Percentiles rank a stretch among this genome's conserved stretches.
phyloP scores from a whole-genome alignment of 225 moss, liverwort and hornwort species.

The Rhytidiadelphus loreus region DNA sequence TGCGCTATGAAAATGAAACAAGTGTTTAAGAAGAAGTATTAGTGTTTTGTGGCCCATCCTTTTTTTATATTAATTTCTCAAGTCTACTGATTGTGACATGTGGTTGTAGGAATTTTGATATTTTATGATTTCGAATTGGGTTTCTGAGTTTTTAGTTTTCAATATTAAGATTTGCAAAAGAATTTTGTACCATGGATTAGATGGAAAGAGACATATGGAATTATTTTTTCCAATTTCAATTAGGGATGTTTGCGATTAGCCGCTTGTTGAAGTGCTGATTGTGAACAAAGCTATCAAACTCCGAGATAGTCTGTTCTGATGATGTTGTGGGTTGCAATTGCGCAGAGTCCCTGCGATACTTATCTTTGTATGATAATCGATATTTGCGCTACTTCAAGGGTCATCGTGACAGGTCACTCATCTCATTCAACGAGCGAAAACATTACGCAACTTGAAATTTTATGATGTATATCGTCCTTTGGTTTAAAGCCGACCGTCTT shows the following conservation, averaged over 20 bases:
- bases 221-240: neutral
- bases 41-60: neutral
- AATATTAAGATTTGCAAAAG: neutral
- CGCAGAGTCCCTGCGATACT: conserved; percentile 87
- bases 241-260: neutral
- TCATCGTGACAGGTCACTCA: conserved; percentile 84
- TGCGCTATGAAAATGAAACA: neutral
- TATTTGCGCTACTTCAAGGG: conserved; percentile 99
- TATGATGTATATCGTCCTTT: neutral
- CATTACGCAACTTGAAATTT: neutral
- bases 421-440: neutral
- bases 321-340: conserved; percentile 2
- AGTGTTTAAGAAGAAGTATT: neutral
- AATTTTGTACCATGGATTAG: neutral
- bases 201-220: neutral
- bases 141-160: neutral
- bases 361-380: conserved; percentile 90
- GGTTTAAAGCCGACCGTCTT: neutral
- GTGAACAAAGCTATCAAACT: neutral
- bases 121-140: neutral
- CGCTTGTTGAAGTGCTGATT: neutral
- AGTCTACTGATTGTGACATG: neutral
- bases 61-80: neutral
- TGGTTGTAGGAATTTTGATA: neutral
- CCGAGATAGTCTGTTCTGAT: neutral